phyloP scores from a whole-genome alignment of 495 filamentous ascomycete genomes.

The Xylaria nigripes region DNA sequence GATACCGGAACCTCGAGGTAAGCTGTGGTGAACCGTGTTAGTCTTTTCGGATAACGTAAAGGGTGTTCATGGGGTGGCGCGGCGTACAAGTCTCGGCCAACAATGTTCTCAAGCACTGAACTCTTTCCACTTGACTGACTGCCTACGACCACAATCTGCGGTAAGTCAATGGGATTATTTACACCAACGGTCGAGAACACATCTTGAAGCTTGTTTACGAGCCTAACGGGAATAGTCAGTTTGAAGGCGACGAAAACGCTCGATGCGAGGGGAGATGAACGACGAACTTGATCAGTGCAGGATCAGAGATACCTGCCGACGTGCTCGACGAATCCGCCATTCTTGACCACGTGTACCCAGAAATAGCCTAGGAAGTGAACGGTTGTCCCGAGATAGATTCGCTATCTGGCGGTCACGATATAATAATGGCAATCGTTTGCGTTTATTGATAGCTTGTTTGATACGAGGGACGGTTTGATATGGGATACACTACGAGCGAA shows the following conservation, averaged over 20 bases:
- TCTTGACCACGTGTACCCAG: conserved; percentile 3
- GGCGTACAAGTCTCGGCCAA: conserved; percentile 93
- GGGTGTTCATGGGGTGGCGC: neutral
- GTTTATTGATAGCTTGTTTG: neutral
- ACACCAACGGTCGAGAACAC: conserved; percentile 98
- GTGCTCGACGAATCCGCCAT: conserved; percentile 31
- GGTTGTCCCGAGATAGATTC: neutral
- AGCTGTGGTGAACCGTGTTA: conserved; percentile 41
- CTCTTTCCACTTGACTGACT: conserved; percentile 99
- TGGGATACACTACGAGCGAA: neutral
- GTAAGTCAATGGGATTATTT: conserved; percentile 97
- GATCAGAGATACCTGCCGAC: conserved; percentile 50
- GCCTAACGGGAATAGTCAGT: conserved; percentile 43
- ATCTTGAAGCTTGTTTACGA: conserved; percentile 99
- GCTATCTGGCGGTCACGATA: neutral
- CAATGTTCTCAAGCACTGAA: conserved; percentile 99
- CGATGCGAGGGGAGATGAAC: conserved; percentile 13
- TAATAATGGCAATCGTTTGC: neutral
- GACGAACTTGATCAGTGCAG: conserved; percentile 49
- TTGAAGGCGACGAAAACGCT: conserved; percentile 9
- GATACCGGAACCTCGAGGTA: conserved; percentile 96
- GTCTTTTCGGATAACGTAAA: neutral
- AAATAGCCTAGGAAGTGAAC: neutral
- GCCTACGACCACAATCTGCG: conserved; percentile 97
- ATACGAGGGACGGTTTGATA: neutral